Evolutionary conservation across 1,139 yeast species (phyloP).

Genomic region (Debaryomyces fabryi): DNA sequence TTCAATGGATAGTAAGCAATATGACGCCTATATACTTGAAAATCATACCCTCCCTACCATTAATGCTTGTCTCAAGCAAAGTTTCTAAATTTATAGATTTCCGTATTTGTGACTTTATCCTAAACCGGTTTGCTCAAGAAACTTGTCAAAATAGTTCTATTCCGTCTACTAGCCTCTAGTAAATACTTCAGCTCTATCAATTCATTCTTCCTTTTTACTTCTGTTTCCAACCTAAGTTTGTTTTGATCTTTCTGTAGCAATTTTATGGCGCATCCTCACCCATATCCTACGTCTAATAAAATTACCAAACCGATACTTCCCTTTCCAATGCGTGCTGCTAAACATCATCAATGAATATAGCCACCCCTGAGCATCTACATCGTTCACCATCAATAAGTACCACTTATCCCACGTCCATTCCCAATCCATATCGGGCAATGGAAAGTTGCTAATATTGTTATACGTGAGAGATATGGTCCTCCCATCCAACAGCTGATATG

Average conservation of each 20-base stretch:
- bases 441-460: slow-evolving; percentile 44
- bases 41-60: no score
- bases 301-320: slow-evolving; percentile 55
- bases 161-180: no score
- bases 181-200: no score
- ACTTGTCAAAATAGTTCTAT: no score
- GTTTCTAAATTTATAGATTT: no score
- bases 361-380: slow-evolving; percentile 83
- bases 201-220: no score
- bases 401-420: slow-evolving; percentile 72
- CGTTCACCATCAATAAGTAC: slow-evolving; percentile 72
- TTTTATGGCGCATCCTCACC: slow-evolving; percentile 46
- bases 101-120: no score
- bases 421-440: slow-evolving; percentile 72
- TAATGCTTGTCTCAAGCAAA: no score
- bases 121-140: no score
- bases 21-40: not conserved
- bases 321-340: slow-evolving; percentile 58
- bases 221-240: not conserved
- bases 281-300: slow-evolving; percentile 64
- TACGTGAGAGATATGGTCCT: slow-evolving; percentile 29
- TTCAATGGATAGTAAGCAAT: no score
- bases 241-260: not conserved
- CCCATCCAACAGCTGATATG: slow-evolving; percentile 41
- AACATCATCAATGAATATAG: slow-evolving; percentile 56